These are phyloP conservation scores for Ophiostoma sp. DNA, from an alignment of 2,329 filamentous ascomycete species.

Conservation along the genomic window DNA sequence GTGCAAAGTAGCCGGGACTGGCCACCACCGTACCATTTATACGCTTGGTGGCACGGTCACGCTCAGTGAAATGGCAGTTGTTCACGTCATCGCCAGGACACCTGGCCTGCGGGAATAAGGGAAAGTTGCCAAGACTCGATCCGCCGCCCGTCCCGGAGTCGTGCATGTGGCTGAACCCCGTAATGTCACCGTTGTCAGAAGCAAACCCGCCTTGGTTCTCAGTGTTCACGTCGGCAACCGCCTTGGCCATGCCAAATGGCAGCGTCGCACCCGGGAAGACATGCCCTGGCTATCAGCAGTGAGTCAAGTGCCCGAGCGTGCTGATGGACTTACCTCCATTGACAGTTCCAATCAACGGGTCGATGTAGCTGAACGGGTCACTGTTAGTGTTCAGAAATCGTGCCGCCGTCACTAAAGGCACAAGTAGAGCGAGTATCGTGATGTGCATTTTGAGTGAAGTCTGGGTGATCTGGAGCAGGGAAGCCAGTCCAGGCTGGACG, in stretches of 20 bases:
- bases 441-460: background rate
- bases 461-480: background rate
- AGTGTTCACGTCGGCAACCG: constrained; percentile 32
- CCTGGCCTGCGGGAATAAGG: constrained; percentile 39
- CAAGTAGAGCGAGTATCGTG: background rate
- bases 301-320: background rate
- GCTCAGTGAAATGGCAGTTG: constrained; percentile 49
- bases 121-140: constrained; percentile 44
- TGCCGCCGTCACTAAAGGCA: background rate
- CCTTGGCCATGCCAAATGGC: constrained; percentile 37
- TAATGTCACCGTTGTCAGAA: constrained; percentile 37
- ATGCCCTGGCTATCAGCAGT: constrained; percentile 41
- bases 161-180: constrained; percentile 30
- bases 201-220: constrained; percentile 34
- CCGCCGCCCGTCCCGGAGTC: constrained; percentile 41
- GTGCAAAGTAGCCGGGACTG: constrained; percentile 51
- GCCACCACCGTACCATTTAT: constrained; percentile 43
- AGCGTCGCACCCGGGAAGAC: constrained; percentile 52
- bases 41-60: constrained; percentile 39
- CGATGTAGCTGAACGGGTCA: constrained; percentile 27
- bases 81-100: constrained; percentile 41
- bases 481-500: background rate
- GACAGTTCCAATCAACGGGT: constrained; percentile 50
- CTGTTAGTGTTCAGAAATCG: background rate
- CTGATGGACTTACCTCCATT: constrained; percentile 16